A percentile compares a stretch with the other conserved stretches of the same genome.
Conservation (phyloP, 441 rosid genomes). For the Pelargonium citronellum region DNA sequence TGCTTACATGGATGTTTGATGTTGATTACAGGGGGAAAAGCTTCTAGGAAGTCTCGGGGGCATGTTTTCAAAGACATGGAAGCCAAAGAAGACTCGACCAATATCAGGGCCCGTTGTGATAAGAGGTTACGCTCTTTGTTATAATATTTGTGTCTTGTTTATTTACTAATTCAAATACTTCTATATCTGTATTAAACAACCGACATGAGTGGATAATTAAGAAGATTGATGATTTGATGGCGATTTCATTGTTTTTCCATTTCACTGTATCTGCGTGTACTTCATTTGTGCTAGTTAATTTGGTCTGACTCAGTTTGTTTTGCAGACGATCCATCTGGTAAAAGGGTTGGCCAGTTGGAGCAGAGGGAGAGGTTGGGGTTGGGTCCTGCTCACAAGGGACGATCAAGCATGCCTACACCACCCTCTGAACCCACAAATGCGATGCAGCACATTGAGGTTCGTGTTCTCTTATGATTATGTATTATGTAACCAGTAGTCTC, state of each 20-base stretch:
- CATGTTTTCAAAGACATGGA: conserved; percentile 80
- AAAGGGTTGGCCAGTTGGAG: conserved; percentile 39
- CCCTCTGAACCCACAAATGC: conserved; percentile 43
- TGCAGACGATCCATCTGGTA: conserved; percentile 41
- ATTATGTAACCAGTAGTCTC: too few species aligned
- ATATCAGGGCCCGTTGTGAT: conserved; percentile 63
- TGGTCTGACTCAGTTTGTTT: conserved; percentile 11
- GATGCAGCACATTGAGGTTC: conserved; percentile 60
- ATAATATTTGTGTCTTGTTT: neutral
- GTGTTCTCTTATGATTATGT: conserved; percentile 9
- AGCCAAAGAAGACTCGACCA: conserved; percentile 75
- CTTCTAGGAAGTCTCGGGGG: conserved; percentile 91
- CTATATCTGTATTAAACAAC: neutral
- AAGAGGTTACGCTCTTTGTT: conserved; percentile 38
- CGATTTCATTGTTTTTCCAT: neutral
- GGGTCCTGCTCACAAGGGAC: conserved; percentile 37
- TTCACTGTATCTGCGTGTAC: neutral
- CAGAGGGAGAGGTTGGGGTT: conserved; percentile 61
- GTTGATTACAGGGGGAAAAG: conserved; percentile 78
- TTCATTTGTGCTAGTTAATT: neutral
- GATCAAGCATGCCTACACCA: conserved; percentile 22
- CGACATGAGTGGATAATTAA: neutral
- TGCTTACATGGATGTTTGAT: conserved; percentile 9
- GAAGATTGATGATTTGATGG: neutral
- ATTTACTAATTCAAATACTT: too few species aligned